Evolutionary conservation across 495 filamentous ascomycete genomes (phyloP).

Genomic region (Annulohypoxylon stygium): DNA sequence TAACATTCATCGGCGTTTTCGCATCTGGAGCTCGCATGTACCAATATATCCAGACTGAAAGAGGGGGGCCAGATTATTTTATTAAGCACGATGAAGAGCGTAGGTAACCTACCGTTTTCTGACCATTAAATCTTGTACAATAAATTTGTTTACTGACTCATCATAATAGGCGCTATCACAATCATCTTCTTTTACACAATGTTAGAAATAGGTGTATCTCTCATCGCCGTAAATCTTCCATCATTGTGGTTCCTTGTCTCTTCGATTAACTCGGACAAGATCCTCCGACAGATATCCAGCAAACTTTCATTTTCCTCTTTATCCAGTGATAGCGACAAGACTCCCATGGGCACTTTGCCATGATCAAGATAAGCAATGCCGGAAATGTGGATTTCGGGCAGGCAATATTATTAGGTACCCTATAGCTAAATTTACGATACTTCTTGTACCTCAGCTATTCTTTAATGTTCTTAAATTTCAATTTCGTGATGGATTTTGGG

Average conservation of each 20-base stretch:
- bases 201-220: slow-evolving; percentile 28
- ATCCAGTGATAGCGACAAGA: neutral
- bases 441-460: no score
- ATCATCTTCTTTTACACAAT: slow-evolving; percentile 37
- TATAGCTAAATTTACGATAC: no score
- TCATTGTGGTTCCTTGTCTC: slow-evolving; percentile 27
- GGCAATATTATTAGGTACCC: no score
- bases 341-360: neutral
- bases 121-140: neutral
- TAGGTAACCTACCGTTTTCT: slow-evolving; percentile 6
- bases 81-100: slow-evolving; percentile 25
- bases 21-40: slow-evolving; percentile 34
- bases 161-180: slow-evolving; percentile 24
- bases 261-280: slow-evolving; percentile 17
- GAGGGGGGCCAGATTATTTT: slow-evolving; percentile 31
- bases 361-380: no score
- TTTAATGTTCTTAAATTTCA: no score
- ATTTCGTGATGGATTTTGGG: no score
- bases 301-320: slow-evolving; percentile 3
- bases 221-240: slow-evolving; percentile 41
- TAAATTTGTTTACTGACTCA: slow-evolving; percentile 2
- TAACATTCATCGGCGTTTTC: slow-evolving; percentile 20
- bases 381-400: no score
- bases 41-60: slow-evolving; percentile 35
- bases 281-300: slow-evolving; percentile 20